These are phyloP conservation scores for Malus fusca DNA, from an alignment of 306 rosid species.

Conservation along the genomic window DNA sequence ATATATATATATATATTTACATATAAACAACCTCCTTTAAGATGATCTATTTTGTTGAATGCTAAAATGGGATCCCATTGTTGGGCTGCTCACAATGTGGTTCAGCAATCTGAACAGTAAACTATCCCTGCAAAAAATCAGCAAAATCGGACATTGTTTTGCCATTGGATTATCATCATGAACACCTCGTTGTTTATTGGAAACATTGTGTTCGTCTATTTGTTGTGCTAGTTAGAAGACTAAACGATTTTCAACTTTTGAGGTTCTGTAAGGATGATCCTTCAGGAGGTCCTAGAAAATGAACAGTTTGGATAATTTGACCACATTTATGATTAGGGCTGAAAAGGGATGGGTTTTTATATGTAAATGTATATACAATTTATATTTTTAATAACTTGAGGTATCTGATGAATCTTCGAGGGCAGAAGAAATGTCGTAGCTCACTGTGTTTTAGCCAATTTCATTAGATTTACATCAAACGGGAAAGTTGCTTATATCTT, in stretches of 20 bases:
- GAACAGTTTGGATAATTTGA: neutral
- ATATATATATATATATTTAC: neutral
- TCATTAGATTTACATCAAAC: neutral
- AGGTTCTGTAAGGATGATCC: neutral
- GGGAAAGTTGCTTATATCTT: constrained; percentile 1
- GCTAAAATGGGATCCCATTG: neutral
- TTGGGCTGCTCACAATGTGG: neutral
- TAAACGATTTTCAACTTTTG: neutral
- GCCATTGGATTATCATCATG: neutral
- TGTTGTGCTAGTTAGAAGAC: neutral
- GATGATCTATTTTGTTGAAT: neutral
- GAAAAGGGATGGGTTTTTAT: neutral
- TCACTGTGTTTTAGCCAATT: constrained; percentile 1
- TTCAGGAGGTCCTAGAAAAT: neutral
- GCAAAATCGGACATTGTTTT: neutral
- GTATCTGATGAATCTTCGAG: neutral
- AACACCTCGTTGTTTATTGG: neutral
- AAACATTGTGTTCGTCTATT: neutral
- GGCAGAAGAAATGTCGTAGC: neutral
- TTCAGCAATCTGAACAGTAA: neutral
- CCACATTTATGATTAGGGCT: neutral
- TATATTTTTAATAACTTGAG: neutral
- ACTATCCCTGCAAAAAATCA: neutral
- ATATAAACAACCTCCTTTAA: neutral
- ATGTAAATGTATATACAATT: neutral